Percentiles rank a stretch among this genome's conserved stretches.
phyloP scores from a whole-genome alignment of 768 basidiomycete species.

The Pilatotrama ljubarskyi region DNA sequence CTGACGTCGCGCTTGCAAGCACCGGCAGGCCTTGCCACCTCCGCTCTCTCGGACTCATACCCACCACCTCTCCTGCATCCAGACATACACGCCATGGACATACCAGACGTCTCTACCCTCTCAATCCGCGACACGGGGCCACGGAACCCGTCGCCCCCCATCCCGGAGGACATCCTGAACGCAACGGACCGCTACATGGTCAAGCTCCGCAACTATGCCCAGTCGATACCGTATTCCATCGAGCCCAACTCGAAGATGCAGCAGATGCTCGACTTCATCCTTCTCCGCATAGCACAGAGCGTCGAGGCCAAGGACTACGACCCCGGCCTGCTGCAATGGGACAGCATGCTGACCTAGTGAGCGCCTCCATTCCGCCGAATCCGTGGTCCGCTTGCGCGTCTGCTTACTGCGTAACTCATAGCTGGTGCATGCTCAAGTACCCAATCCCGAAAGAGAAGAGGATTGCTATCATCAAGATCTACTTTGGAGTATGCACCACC shows the following conservation, averaged over 20 bases:
- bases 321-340: conserved; percentile 79
- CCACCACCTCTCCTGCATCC: conserved; percentile 18
- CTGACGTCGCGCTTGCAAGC: conserved; percentile 19
- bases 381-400: conserved; percentile 1
- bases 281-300: conserved; percentile 67
- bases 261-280: conserved; percentile 70
- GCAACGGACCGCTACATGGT: conserved; percentile 50
- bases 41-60: conserved; percentile 13
- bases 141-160: conserved; percentile 27
- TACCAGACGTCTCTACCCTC: conserved; percentile 51
- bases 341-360: conserved; percentile 70
- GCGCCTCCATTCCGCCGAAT: conserved; percentile 31
- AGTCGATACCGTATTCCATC: conserved; percentile 71
- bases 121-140: conserved; percentile 40
- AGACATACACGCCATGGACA: conserved; percentile 38
- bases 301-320: conserved; percentile 83
- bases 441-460: conserved; percentile 82
- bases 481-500: conserved; percentile 72
- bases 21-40: conserved; percentile 29
- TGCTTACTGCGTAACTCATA: conserved; percentile 31
- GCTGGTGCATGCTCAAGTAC: conserved; percentile 84
- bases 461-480: conserved; percentile 72
- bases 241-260: conserved; percentile 79
- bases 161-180: conserved; percentile 35
- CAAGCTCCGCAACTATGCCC: conserved; percentile 64